phyloP scores from a whole-genome alignment of 2,329 filamentous ascomycete species.

The Pseudogymnoascus sp. region DNA sequence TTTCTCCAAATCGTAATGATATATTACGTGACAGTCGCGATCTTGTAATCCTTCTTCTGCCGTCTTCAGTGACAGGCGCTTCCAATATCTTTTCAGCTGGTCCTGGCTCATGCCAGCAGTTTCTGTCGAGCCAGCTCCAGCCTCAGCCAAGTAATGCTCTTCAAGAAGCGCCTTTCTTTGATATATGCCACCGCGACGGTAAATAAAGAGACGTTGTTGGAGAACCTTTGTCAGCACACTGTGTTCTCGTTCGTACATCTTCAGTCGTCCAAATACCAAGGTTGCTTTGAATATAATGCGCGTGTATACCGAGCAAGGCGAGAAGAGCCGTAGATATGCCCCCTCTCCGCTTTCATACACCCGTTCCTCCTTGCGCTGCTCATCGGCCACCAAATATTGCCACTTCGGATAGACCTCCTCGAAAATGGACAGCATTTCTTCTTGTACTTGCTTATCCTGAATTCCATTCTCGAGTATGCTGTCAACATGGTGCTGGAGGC shows the following conservation, averaged over 20 bases:
- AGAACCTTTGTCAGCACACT: slow-evolving; percentile 67
- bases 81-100: slow-evolving; percentile 75
- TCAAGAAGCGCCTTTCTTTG: slow-evolving; percentile 90
- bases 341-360: slow-evolving; percentile 79
- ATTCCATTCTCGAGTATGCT: slow-evolving; percentile 71
- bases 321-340: slow-evolving; percentile 82
- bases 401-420: slow-evolving; percentile 74
- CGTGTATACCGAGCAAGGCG: slow-evolving; percentile 87
- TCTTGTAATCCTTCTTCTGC: slow-evolving; percentile 86
- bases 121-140: slow-evolving; percentile 18
- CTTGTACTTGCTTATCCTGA: slow-evolving; percentile 56
- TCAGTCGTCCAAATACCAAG: slow-evolving; percentile 71
- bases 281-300: slow-evolving; percentile 85
- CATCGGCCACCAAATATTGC: slow-evolving; percentile 63
- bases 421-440: slow-evolving; percentile 64
- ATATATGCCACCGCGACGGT: slow-evolving; percentile 85
- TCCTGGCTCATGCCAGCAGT: slow-evolving; percentile 35
- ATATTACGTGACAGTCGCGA: slow-evolving; percentile 80
- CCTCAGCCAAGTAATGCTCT: slow-evolving; percentile 79
- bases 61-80: slow-evolving; percentile 64
- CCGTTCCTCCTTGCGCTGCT: slow-evolving; percentile 68
- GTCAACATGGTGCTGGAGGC: slow-evolving; percentile 76
- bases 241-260: slow-evolving; percentile 72
- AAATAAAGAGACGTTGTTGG: slow-evolving; percentile 74
- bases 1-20: slow-evolving; percentile 91